Percentiles rank a stretch among this genome's conserved stretches.
Conservation (phyloP, 768 basidiomycete genomes). For the Collybia sp. region DNA sequence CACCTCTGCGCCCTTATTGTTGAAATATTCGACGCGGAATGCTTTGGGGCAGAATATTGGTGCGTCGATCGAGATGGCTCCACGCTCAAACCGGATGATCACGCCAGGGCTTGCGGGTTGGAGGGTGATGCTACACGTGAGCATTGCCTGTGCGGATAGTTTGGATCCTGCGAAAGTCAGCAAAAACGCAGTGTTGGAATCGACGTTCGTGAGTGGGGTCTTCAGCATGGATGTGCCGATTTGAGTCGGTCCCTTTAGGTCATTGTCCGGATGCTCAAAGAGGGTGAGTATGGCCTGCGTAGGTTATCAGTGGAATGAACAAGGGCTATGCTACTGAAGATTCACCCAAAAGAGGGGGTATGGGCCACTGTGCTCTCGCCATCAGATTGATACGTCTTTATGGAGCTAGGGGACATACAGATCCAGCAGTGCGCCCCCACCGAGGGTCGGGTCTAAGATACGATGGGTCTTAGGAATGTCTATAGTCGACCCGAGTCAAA, state of each 20-base stretch:
- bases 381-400: too few relatives aligned
- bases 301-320: neutral
- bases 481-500: constrained; percentile 15
- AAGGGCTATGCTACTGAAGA: neutral
- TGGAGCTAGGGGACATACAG: constrained; percentile 43
- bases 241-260: constrained; percentile 46
- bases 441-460: constrained; percentile 74
- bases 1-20: constrained; percentile 37
- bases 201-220: constrained; percentile 74
- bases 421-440: constrained; percentile 82
- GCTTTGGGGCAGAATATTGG: constrained; percentile 66
- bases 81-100: constrained; percentile 70
- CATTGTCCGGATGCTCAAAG: constrained; percentile 78
- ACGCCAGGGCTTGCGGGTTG: constrained; percentile 45
- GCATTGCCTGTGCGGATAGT: constrained; percentile 66
- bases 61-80: constrained; percentile 55
- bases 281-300: constrained; percentile 67
- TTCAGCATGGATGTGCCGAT: constrained; percentile 73
- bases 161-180: constrained; percentile 59
- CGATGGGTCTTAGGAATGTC: constrained; percentile 67
- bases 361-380: constrained; percentile 48
- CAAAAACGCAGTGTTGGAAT: constrained; percentile 70
- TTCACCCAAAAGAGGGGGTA: constrained; percentile 79
- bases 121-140: constrained; percentile 64
- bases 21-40: constrained; percentile 62